Percentiles rank a stretch among this genome's conserved stretches.
These are phyloP conservation scores for Psilocybe azurescens DNA, from an alignment of 768 basidiomycete genomes.

Conservation along the genomic window DNA sequence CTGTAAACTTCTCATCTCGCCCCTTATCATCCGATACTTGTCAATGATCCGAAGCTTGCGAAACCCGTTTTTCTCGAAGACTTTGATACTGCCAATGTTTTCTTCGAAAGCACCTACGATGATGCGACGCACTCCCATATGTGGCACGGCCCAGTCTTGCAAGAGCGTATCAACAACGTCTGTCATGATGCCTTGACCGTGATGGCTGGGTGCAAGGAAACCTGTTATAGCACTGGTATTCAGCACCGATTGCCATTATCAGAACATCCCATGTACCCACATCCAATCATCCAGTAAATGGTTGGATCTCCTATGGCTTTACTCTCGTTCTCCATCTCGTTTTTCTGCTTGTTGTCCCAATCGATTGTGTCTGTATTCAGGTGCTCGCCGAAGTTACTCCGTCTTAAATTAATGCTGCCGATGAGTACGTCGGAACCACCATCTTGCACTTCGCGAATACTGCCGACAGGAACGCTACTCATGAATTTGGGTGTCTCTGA, in stretches of 20 bases:
- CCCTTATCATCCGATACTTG: conserved; percentile 40
- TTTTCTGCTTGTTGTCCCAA: conserved; percentile 37
- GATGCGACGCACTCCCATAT: conserved; percentile 59
- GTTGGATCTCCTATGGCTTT: conserved; percentile 52
- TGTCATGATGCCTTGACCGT: conserved; percentile 60
- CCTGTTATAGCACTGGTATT: conserved; percentile 19
- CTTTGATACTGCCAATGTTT: conserved; percentile 61
- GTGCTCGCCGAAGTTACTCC: conserved; percentile 37
- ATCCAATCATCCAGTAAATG: conserved; percentile 44
- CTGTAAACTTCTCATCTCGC: conserved; percentile 37
- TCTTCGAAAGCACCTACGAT: conserved; percentile 48
- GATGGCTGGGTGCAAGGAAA: conserved; percentile 30
- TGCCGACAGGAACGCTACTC: conserved; percentile 49
- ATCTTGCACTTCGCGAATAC: conserved; percentile 54
- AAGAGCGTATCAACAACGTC: conserved; percentile 59
- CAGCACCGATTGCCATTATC: neutral
- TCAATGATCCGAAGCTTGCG: conserved; percentile 41
- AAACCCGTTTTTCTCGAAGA: conserved; percentile 76
- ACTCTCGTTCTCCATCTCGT: conserved; percentile 42
- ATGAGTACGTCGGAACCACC: conserved; percentile 58
- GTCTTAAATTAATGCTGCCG: conserved; percentile 45
- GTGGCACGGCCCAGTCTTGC: conserved; percentile 61
- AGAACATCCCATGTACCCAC: conserved; percentile 19
- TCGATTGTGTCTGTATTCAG: conserved; percentile 35
- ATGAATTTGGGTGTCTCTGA: conserved; percentile 13